Evolutionary conservation across 768 basidiomycete species (phyloP), one percentile per base, ranked within the genome.

Genomic region (Kwoniella sp.): DNA sequence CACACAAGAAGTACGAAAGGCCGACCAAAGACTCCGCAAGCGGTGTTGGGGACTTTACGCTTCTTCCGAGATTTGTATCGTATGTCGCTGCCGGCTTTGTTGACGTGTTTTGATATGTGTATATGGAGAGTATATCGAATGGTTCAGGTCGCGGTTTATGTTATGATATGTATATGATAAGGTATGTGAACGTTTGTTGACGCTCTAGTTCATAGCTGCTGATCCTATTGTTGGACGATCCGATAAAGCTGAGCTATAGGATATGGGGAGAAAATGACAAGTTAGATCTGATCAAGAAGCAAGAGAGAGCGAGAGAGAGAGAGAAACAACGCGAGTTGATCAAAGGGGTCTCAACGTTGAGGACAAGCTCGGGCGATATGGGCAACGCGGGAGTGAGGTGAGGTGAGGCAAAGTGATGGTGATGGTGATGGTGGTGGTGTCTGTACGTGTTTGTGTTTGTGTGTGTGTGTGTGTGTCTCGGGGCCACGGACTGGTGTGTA

Each of bases 11-110:
- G 34, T 34, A 34, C 7, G 13, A 5, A 34, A 34, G 13, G 34
- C 34, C 41, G 41, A 11, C 3, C 41, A 45, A 17, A 45, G 41
- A 45, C 41, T 8, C 41, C 41, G 41, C 41, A 45, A 45, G 41
- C 41, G 41, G 41, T 45, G 41, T 20, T 45, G 41, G 3, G 20
- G 34, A 13, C 5, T 34, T 34, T 7, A 11, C 20, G 41, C 41
- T 45, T 45, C 41, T 45, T 45, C 41, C 41, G 41, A 45, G 41
- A 45, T n/a, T n/a, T n/a, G n/a, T n/a, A n/a, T n/a, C n/a, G n/a
- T n/a, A n/a, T n/a, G n/a, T n/a, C n/a, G n/a, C n/a, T n/a, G n/a
- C n/a, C n/a, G n/a, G n/a, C 41, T 17, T 45, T 45, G 34, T 45
- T 45, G 41, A 11, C 41, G 8, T 11, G 41, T 45, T 17, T 45